Conservation (phyloP, 2,329 filamentous ascomycete genomes). For the Tolypocladium cylindrosporum region DNA sequence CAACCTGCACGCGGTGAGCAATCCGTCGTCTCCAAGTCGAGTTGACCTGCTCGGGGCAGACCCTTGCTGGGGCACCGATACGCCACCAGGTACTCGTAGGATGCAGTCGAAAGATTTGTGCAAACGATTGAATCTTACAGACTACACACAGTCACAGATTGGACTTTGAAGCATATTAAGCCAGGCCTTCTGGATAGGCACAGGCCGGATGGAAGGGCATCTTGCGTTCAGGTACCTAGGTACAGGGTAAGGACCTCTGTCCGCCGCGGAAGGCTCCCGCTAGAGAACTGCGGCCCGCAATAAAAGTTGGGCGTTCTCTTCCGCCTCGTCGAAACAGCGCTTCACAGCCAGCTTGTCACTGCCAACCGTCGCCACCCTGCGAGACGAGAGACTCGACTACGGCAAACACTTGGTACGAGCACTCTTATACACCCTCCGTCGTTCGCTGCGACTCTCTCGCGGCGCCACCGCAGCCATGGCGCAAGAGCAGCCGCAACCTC, state of each 20-base stretch:
- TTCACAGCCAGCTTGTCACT: background rate
- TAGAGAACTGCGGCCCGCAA: background rate
- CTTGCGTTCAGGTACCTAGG: no score
- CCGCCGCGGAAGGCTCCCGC: background rate
- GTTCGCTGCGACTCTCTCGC: background rate
- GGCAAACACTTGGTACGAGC: background rate
- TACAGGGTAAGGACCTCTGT: background rate
- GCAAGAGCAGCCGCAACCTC: slow-evolving; percentile 14
- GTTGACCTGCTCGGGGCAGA: background rate
- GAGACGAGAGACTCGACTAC: background rate
- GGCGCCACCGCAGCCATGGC: slow-evolving; percentile 12
- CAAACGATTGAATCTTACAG: background rate
- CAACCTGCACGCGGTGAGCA: no score
- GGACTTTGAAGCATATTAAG: background rate
- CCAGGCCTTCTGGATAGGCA: background rate
- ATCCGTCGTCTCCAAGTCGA: no score
- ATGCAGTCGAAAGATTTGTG: background rate
- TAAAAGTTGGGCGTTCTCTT: background rate
- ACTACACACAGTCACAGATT: no score
- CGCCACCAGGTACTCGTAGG: no score
- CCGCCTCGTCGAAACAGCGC: background rate
- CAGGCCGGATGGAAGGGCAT: background rate
- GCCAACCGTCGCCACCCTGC: background rate
- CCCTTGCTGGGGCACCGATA: no score
- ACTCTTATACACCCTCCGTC: background rate